Evolutionary conservation across 345 rosid genomes (phyloP).

Genomic region (Abelmoschus esculentus): DNA sequence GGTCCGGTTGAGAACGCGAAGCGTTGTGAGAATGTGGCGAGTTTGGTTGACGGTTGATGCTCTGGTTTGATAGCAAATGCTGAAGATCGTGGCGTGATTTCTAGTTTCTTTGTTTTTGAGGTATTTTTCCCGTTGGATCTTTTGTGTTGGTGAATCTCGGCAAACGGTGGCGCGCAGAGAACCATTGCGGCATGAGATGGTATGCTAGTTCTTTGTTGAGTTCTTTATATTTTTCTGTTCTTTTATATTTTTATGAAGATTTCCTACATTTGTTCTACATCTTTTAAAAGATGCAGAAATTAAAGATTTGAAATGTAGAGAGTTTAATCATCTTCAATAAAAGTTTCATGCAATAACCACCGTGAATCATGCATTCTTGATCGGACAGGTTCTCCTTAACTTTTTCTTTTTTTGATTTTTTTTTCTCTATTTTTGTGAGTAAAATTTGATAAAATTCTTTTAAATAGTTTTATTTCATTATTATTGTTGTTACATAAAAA

Average conservation of each 20-base stretch:
- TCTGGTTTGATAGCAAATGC: slow-evolving; percentile 24
- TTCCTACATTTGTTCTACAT: background rate
- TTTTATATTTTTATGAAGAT: background rate
- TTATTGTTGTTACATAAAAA: background rate
- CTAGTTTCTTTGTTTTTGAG: slow-evolving; percentile 54
- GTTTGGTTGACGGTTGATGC: slow-evolving; percentile 24
- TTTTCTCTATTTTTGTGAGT: slow-evolving; percentile 8
- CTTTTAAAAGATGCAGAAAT: background rate
- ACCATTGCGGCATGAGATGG: slow-evolving; percentile 83
- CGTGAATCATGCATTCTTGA: background rate
- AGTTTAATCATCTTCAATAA: background rate
- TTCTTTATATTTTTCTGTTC: background rate
- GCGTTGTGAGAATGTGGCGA: slow-evolving; percentile 68
- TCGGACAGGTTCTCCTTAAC: background rate
- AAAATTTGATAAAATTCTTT: background rate
- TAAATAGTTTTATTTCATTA: background rate
- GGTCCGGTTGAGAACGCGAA: slow-evolving; percentile 27
- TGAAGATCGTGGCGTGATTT: slow-evolving; percentile 72
- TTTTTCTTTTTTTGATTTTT: background rate
- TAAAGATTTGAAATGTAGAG: background rate
- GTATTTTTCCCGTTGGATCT: slow-evolving; percentile 7
- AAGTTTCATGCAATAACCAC: background rate
- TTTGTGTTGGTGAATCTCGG: slow-evolving; percentile 15
- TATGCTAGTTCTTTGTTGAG: slow-evolving; percentile 24
- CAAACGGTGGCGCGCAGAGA: slow-evolving; percentile 55